These are phyloP conservation scores for Canariomyces notabilis DNA, from an alignment of 2,329 filamentous ascomycete genomes.

Conservation along the genomic window DNA sequence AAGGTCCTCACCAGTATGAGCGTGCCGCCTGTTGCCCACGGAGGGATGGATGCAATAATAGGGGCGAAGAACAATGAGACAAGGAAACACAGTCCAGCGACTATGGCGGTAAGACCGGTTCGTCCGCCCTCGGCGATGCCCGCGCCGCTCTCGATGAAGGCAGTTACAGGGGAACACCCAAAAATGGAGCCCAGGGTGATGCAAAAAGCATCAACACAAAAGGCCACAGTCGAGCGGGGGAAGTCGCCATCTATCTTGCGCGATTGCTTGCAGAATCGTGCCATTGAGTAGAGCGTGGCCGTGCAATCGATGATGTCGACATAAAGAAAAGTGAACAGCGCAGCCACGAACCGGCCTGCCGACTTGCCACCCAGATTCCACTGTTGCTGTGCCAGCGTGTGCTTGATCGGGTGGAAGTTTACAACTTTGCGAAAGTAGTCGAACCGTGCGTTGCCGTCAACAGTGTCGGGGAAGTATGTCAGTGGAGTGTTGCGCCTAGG, in stretches of 20 bases:
- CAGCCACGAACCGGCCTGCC: conserved; percentile 60
- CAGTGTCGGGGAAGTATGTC: conserved; percentile 66
- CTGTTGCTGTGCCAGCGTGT: conserved; percentile 58
- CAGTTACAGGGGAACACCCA: conserved; percentile 66
- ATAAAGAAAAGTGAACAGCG: conserved; percentile 72
- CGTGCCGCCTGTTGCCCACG: conserved; percentile 72
- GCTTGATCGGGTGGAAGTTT: conserved; percentile 64
- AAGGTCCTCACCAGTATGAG: conserved; percentile 60
- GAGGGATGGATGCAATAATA: conserved; percentile 70
- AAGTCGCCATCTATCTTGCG: conserved; percentile 66
- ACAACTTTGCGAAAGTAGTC: conserved; percentile 70
- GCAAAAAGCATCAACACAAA: conserved; percentile 64
- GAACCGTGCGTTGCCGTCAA: conserved; percentile 59
- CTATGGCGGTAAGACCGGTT: conserved; percentile 66
- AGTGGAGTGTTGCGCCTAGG: conserved; percentile 58
- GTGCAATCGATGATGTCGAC: conserved; percentile 77
- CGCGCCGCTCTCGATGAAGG: conserved; percentile 70
- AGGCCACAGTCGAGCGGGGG: conserved; percentile 76
- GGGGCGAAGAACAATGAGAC: conserved; percentile 70
- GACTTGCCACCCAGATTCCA: conserved; percentile 56
- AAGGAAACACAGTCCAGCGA: conserved; percentile 65
- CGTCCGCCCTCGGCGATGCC: conserved; percentile 71
- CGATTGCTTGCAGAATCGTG: conserved; percentile 61
- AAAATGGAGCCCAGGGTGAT: conserved; percentile 68
- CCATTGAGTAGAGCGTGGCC: conserved; percentile 77